Conservation (phyloP, 2,329 filamentous ascomycete species). For the Fusarium praegraminearum region DNA sequence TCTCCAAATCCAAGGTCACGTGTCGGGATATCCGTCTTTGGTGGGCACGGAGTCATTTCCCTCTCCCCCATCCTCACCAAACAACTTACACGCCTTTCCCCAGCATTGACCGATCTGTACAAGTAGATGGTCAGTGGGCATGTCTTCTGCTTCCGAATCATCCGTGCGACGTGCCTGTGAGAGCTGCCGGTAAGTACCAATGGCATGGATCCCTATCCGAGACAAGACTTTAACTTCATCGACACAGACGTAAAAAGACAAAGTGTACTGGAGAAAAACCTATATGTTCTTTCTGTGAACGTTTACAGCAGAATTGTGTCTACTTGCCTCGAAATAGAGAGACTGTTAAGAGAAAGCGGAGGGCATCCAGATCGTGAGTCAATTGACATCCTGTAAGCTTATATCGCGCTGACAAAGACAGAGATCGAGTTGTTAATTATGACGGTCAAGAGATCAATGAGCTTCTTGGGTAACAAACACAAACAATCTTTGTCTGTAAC, state of each 20-base stretch:
- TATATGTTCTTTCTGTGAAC: constrained; percentile 39
- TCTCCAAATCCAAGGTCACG: constrained; percentile 25
- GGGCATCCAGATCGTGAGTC: constrained; percentile 25
- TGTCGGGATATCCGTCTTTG: not conserved
- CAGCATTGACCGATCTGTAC: not conserved
- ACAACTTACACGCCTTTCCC: not conserved
- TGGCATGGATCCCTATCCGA: not conserved
- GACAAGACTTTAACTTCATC: not conserved
- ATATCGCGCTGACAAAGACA: not conserved
- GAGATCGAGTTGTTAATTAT: constrained; percentile 1
- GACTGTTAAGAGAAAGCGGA: constrained; percentile 25
- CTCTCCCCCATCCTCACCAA: not conserved
- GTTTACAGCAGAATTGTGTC: constrained; percentile 33
- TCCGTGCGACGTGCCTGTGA: constrained; percentile 33
- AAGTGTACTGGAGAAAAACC: constrained; percentile 41
- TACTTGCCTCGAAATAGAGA: constrained; percentile 32
- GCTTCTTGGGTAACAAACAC: constrained; percentile 6
- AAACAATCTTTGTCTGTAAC: accelerated
- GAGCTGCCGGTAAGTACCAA: constrained; percentile 31
- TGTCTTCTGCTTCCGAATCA: constrained; percentile 19
- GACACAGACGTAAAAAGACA: constrained; percentile 38
- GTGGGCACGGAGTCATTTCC: constrained; percentile 27
- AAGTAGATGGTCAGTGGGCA: not conserved
- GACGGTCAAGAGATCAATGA: constrained; percentile 23
- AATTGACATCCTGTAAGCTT: not conserved